phyloP scores from a whole-genome alignment of 371 early-diverging fungal genomes.

The Lichtheimia ramosa region DNA sequence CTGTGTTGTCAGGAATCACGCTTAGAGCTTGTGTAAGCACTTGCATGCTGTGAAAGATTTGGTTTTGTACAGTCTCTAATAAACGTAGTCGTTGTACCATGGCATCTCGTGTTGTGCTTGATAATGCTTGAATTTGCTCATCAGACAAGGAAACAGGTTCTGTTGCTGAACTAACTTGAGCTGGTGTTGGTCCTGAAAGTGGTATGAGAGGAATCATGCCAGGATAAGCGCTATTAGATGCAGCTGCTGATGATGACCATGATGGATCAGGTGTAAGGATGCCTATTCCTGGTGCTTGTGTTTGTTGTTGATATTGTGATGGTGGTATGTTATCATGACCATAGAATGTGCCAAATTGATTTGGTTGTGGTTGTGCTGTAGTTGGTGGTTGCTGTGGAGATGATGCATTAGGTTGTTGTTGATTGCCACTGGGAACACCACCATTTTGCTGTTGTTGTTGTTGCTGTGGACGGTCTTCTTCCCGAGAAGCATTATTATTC shows the following conservation, averaged over 20 bases:
- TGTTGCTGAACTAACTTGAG: neutral
- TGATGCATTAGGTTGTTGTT: no score
- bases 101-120: conserved; percentile 56
- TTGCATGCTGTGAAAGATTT: conserved; percentile 62
- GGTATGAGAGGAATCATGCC: conserved; percentile 37
- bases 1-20: conserved; percentile 33
- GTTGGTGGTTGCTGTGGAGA: conserved; percentile 13
- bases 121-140: conserved; percentile 54
- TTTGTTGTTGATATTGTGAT: conserved; percentile 5
- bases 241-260: conserved; percentile 1
- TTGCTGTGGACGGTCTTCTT: no score
- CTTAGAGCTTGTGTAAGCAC: conserved; percentile 57
- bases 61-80: conserved; percentile 59
- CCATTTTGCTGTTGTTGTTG: no score
- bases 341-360: no score
- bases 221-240: conserved; percentile 7
- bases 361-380: conserved; percentile 16
- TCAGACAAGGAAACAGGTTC: conserved; percentile 53
- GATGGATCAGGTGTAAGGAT: conserved; percentile 4
- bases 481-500: no score
- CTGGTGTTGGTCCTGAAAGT: conserved; percentile 5
- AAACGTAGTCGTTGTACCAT: conserved; percentile 59
- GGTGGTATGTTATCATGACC: neutral
- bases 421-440: no score
- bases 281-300: conserved; percentile 11